Base-by-base conservation (phyloP, 768 basidiomycete genomes). In the Mycena olivaceomarginata region DNA sequence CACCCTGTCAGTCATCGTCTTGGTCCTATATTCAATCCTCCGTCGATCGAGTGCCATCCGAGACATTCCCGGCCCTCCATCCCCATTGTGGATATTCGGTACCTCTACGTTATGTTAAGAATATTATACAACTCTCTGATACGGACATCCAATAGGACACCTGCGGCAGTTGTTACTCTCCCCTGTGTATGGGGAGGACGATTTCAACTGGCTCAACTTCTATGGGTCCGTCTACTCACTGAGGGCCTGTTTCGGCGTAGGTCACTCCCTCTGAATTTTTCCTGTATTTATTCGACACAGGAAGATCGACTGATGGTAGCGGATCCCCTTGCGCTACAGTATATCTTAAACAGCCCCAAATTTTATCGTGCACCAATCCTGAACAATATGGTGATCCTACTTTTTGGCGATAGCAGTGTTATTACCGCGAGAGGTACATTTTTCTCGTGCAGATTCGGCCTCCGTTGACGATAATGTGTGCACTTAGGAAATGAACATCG, bases 241-340 rank as follows among this genome's bases (percentile, higher is more conserved):
- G 31, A 31, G 31, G 31, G 31, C 31, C 11, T 75, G 74, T 46
- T 75, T 75, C 31, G 74, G 74, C 20, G 74, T 70, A 41, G 74
- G 53, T 48, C 62, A 20, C 7, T 43, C 20, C 57, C 22, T 12
- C 12, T 40, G 11, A 45, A 15, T 20, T 56, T 15, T 0, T 12
- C 5, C 2, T 65, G 15, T 10, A 41, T 51, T 39, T 37, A 39
- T 62, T 11, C 45, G 10, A 13, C 4, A 10, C 67, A 75, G 74
- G 12, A 75, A 65, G 53, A 75, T n/a, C 74, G 60, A 40, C 74
- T 75, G 13, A 64, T 75, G 60, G 41, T 75, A 1, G 46, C 74
- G 2, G 74, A 75, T n/a, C 67, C 25, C 74, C 18, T 13, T 8
- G 74, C 59, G 6, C 12, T 75, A 12, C 67, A 65, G 37, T 31